Evolutionary conservation across 83 land plant species (phyloP).

Genomic region (Thuja plicata): DNA sequence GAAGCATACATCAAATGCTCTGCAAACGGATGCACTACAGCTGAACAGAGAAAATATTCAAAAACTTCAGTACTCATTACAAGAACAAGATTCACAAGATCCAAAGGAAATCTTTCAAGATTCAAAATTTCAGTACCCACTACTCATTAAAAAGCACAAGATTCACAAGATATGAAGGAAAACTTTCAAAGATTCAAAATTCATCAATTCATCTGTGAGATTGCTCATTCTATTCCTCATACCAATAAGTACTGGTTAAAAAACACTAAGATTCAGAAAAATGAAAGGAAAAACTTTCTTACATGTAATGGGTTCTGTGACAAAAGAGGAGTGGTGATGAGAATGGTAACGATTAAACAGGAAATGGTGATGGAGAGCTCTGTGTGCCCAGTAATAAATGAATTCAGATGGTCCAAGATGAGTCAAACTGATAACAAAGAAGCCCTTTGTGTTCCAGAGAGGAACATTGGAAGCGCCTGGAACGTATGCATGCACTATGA

Average conservation of each 20-base stretch:
- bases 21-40: slow-evolving; percentile 86
- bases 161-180: too few relatives aligned
- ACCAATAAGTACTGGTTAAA: too few relatives aligned
- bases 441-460: slow-evolving; percentile 63
- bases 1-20: slow-evolving; percentile 63
- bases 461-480: slow-evolving; percentile 25
- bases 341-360: slow-evolving; percentile 85
- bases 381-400: slow-evolving; percentile 89
- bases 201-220: too few relatives aligned
- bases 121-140: too few relatives aligned
- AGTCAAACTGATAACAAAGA: slow-evolving; percentile 33
- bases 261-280: neutral
- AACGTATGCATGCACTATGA: neutral
- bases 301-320: slow-evolving; percentile 87
- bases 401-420: slow-evolving; percentile 86
- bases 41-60: slow-evolving; percentile 31
- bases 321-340: slow-evolving; percentile 90
- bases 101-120: neutral
- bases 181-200: too few relatives aligned
- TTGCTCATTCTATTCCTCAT: too few relatives aligned
- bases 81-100: neutral
- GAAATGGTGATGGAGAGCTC: slow-evolving; percentile 88
- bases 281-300: neutral
- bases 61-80: neutral
- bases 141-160: too few relatives aligned